Percentiles rank a stretch among this genome's conserved stretches.
Evolutionary conservation across 2,329 filamentous ascomycete genomes (phyloP).

Genomic region (Rutstroemia sp.): DNA sequence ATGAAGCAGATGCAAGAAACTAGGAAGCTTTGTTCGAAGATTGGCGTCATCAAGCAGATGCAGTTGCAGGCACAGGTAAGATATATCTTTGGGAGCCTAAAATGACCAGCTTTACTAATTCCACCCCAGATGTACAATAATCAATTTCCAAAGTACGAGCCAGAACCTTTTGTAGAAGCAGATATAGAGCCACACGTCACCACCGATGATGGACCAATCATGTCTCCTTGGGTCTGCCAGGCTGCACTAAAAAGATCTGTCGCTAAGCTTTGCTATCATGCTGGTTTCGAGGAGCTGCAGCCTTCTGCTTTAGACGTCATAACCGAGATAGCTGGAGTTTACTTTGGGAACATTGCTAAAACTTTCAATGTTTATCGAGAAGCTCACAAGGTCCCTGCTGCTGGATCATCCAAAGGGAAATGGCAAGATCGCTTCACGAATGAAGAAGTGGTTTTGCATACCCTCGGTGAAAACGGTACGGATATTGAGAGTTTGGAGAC

Average conservation of each 20-base stretch:
- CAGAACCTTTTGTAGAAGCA: slow-evolving; percentile 77
- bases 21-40: slow-evolving; percentile 90
- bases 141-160: slow-evolving; percentile 94
- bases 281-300: slow-evolving; percentile 94
- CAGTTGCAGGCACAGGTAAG: slow-evolving; percentile 89
- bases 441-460: slow-evolving; percentile 83
- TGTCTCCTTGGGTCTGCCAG: slow-evolving; percentile 75
- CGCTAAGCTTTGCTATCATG: slow-evolving; percentile 90
- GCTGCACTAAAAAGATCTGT: slow-evolving; percentile 84
- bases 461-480: slow-evolving; percentile 74
- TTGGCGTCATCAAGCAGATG: slow-evolving; percentile 98
- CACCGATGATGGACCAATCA: slow-evolving; percentile 79
- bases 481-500: slow-evolving; percentile 74
- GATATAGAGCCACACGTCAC: slow-evolving; percentile 87
- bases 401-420: slow-evolving; percentile 29
- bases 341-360: slow-evolving; percentile 75
- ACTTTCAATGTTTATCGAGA: slow-evolving; percentile 80
- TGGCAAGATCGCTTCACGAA: slow-evolving; percentile 66
- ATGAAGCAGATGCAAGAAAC: slow-evolving; percentile 96
- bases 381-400: slow-evolving; percentile 63
- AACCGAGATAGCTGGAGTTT: slow-evolving; percentile 83
- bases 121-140: slow-evolving; percentile 72
- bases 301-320: slow-evolving; percentile 86
- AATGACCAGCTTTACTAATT: slow-evolving; percentile 12
- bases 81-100: slow-evolving; percentile 5